These are phyloP conservation scores for Aspergillus campestris DNA, from an alignment of 495 filamentous ascomycete species.

Conservation along the genomic window DNA sequence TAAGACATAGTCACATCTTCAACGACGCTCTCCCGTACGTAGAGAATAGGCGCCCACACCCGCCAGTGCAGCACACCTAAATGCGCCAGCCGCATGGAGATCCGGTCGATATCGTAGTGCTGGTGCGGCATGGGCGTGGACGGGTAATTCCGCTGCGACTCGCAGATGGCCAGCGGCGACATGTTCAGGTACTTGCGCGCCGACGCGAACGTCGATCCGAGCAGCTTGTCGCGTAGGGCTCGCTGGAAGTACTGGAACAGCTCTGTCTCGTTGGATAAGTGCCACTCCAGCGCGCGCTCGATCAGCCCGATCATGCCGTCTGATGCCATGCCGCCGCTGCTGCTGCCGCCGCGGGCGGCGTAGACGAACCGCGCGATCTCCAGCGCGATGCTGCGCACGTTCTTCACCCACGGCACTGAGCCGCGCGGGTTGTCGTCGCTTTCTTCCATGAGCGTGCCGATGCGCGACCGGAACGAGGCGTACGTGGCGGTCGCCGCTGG, in stretches of 20 bases:
- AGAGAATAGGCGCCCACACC: constrained; percentile 70
- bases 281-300: constrained; percentile 28
- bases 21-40: constrained; percentile 35
- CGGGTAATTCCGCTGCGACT: constrained; percentile 30
- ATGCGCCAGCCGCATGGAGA: constrained; percentile 68
- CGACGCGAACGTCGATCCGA: constrained; percentile 22
- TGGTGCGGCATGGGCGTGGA: constrained; percentile 19
- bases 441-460: constrained; percentile 38
- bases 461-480: constrained; percentile 33
- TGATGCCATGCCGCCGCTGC: constrained; percentile 22
- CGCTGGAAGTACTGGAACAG: constrained; percentile 29
- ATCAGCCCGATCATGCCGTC: constrained; percentile 32
- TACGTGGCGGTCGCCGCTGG: constrained; percentile 29
- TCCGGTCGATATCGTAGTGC: constrained; percentile 50
- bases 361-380: constrained; percentile 41
- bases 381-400: constrained; percentile 32
- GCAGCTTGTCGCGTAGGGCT: constrained; percentile 26
- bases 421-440: constrained; percentile 26
- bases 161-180: constrained; percentile 38
- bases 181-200: constrained; percentile 33
- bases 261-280: constrained; percentile 29
- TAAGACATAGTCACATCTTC: constrained; percentile 11
- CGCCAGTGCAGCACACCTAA: constrained; percentile 78
- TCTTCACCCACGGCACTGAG: constrained; percentile 29
- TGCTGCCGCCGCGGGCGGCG: constrained; percentile 22